Percentiles rank a stretch among this genome's conserved stretches.
These are phyloP conservation scores for Endoconidiophora laricicola DNA, from an alignment of 2,329 filamentous ascomycete genomes.

Conservation along the genomic window DNA sequence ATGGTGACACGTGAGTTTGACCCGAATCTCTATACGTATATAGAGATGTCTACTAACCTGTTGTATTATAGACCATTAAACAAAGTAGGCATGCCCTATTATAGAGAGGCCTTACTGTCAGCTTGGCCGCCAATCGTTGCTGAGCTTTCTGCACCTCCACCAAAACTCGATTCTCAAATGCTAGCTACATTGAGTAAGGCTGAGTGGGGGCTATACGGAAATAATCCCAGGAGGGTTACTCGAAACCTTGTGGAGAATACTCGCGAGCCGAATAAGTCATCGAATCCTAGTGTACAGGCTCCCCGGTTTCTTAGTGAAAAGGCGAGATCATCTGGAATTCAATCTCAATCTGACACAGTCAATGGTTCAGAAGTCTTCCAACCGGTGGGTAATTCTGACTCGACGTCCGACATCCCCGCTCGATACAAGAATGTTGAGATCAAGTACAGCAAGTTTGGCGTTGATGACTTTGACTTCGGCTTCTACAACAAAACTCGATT, in stretches of 20 bases:
- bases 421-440: conserved; percentile 94
- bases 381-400: conserved; percentile 12
- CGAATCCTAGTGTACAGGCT: conserved; percentile 46
- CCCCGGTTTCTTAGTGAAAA: conserved; percentile 95
- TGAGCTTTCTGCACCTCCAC: conserved; percentile 69
- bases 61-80: conserved; percentile 49
- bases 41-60: not conserved
- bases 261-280: conserved; percentile 41
- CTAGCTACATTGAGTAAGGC: conserved; percentile 50
- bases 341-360: no score
- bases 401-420: conserved; percentile 62
- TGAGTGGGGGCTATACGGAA: conserved; percentile 64
- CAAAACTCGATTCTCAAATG: conserved; percentile 55
- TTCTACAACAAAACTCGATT: conserved; percentile 90
- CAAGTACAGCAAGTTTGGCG: conserved; percentile 96
- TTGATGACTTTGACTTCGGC: conserved; percentile 98
- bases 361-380: conserved; percentile 16
- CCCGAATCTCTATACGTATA: not conserved
- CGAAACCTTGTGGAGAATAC: conserved; percentile 77
- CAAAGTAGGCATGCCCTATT: conserved; percentile 80
- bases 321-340: conserved; percentile 44
- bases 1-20: conserved; percentile 44
- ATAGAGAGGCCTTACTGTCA: conserved; percentile 73
- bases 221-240: conserved; percentile 53
- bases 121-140: conserved; percentile 79